Evolutionary conservation across 495 filamentous ascomycete genomes (phyloP).

Genomic region (Lasiosphaeriaceae sp.): DNA sequence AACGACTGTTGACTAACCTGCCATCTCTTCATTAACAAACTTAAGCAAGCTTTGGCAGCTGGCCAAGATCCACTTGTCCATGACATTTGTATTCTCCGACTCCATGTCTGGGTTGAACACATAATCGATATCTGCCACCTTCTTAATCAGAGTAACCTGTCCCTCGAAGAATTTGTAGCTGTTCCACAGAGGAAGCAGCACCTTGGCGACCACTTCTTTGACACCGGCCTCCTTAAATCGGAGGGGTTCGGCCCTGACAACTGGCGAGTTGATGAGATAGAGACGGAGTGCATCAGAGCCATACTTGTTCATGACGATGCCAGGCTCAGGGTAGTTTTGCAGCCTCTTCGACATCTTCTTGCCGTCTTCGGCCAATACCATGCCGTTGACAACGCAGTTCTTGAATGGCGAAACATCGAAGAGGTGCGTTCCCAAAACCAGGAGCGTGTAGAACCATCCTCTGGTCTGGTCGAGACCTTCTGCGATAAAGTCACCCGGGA

Average conservation of each 20-base stretch:
- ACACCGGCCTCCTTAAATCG: slow-evolving; percentile 91
- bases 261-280: slow-evolving; percentile 96
- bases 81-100: slow-evolving; percentile 78
- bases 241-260: slow-evolving; percentile 87
- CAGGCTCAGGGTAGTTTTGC: slow-evolving; percentile 95
- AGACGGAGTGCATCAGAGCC: slow-evolving; percentile 91
- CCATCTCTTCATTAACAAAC: slow-evolving; percentile 96
- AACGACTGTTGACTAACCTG: slow-evolving; percentile 41
- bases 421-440: slow-evolving; percentile 85
- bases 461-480: slow-evolving; percentile 78
- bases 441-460: slow-evolving; percentile 96
- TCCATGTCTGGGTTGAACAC: slow-evolving; percentile 74
- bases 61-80: slow-evolving; percentile 96
- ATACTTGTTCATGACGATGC: slow-evolving; percentile 78
- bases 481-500: slow-evolving; percentile 95
- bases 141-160: slow-evolving; percentile 91
- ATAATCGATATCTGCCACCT: slow-evolving; percentile 75
- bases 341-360: slow-evolving; percentile 99
- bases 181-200: slow-evolving; percentile 93
- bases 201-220: slow-evolving; percentile 93
- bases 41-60: slow-evolving; percentile 87
- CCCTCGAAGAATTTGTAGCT: slow-evolving; percentile 96
- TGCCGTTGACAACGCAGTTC: slow-evolving; percentile 96
- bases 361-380: slow-evolving; percentile 89
- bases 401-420: slow-evolving; percentile 88